These are phyloP conservation scores for Helianthus annuus DNA, from an alignment of 129 eudicot species.

Conservation along the genomic window HanXRQr2.0-SUNRISE NC_035449.2:143968317-143968816, in stretches of 20 bases:
- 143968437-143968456: slow-evolving; percentile 93
- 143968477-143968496: slow-evolving; percentile 87
- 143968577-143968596: neutral
- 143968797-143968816: too few relatives aligned
- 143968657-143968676: neutral
- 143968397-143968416: neutral
- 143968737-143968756: too few relatives aligned
- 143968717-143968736: neutral
- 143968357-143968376: neutral
- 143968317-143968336: slow-evolving; percentile 78
- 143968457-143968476: slow-evolving; percentile 81
- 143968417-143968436: slow-evolving; percentile 82
- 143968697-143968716: neutral
- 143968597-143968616: neutral
- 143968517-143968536: neutral
- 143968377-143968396: neutral
- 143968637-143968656: neutral
- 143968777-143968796: too few relatives aligned
- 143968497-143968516: slow-evolving; percentile 50
- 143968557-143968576: neutral
- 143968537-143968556: neutral
- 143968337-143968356: neutral
- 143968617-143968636: neutral
- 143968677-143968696: neutral
- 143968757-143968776: too few relatives aligned